Conservation (phyloP, 192 early-diverging fungal genomes). For the Coemansia sp. region DNA sequence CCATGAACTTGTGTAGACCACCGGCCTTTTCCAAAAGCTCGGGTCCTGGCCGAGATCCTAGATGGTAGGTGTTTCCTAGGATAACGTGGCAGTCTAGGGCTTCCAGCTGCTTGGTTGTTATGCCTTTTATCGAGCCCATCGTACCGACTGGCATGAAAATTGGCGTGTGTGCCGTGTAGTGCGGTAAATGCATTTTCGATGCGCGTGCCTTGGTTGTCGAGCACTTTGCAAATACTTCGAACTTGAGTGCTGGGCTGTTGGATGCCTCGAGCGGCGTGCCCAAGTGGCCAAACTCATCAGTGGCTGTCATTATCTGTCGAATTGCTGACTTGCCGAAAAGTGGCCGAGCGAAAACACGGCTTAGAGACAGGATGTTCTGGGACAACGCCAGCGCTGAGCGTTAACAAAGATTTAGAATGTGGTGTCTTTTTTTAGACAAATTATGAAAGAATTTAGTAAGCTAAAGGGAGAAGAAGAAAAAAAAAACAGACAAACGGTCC, state of each 20-base stretch:
- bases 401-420: background rate
- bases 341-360: conserved; percentile 7
- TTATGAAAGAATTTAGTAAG: background rate
- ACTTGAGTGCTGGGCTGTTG: conserved; percentile 65
- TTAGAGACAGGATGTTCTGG: background rate
- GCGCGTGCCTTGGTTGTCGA: conserved; percentile 82
- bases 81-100: conserved; percentile 80
- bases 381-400: conserved; percentile 6
- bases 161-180: conserved; percentile 78
- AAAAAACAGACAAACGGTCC: background rate
- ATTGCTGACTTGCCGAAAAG: conserved; percentile 6
- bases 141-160: conserved; percentile 92
- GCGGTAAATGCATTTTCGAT: conserved; percentile 73
- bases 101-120: conserved; percentile 75
- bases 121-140: conserved; percentile 81
- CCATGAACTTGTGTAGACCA: conserved; percentile 79
- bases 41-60: conserved; percentile 72
- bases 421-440: conserved; percentile 5
- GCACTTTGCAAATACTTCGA: conserved; percentile 73
- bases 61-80: conserved; percentile 86
- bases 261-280: conserved; percentile 43
- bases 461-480: background rate
- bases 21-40: conserved; percentile 73
- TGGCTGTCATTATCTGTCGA: conserved; percentile 30
- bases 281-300: conserved; percentile 36